Base-by-base conservation (phyloP, 2,329 filamentous ascomycete species). In the Mariannaea sp. region DNA sequence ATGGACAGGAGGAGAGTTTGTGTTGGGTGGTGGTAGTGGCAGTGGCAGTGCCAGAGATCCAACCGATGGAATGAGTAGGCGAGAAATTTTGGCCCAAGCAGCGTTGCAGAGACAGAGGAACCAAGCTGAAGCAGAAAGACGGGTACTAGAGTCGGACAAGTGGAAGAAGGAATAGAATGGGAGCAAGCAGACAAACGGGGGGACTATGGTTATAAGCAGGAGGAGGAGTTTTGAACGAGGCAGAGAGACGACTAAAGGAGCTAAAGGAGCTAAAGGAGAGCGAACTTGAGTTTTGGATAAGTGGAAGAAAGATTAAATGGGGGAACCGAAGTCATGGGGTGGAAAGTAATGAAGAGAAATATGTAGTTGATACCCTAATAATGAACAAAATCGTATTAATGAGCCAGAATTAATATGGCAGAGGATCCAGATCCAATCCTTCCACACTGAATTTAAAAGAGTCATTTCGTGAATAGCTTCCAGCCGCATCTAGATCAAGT, bases 401-500 rank as follows among this genome's bases (percentile, higher is more conserved):
- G 7, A 9, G 16, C 32, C 8, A 6, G 24, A 41, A 7, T 66
- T 57, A 75, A 47, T 84, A 85, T 0, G 83, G 81, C 53, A 85
- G 69, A 24, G 83, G 82, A 62, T 78, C 77, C 30, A 86, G 58
- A 61, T 85, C 78, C 56, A 87, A 64, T 0, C 84, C 84, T 44
- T 80, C 72, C 4, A 87, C 84, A 0, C 76, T 80, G 22, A 87
- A 76, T 65, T 79, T 81, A 71, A 87, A 87, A 3, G 80, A 76
- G 68, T 87, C 84, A 56, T 83, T 85, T 49, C 91, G 81, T 2
- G 90, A 92, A 71, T 96, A 96, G 67, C 88, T 92, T 0, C 92
- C 92, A 2, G 85, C 90, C 30, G 90, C 85, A 75, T 96, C 92
- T 40, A 96, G 70, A 70, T 96, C 92, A 59, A 96, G 70, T 46